Evolutionary conservation across 768 basidiomycete genomes (phyloP), one percentile per base, ranked within the genome.

Genomic region (Serendipita sp.): DNA sequence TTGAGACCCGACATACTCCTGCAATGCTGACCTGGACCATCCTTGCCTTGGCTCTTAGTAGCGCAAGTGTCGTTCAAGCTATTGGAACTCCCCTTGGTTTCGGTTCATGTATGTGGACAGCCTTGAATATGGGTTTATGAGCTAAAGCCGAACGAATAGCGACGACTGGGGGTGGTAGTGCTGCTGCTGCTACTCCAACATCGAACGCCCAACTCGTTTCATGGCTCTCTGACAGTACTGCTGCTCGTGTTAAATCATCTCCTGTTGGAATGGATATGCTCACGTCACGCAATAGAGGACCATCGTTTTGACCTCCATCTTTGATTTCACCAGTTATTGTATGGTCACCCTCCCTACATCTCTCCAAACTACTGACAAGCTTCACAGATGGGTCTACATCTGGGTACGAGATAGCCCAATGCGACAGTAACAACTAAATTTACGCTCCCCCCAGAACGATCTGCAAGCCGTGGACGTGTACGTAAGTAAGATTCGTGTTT

Each of bases 391-490:
- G 64, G 30, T 16, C 64, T 30, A 60, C 11, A 16, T 60, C 56
- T n/a, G 56, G 56, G 56, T 60, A n/a, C 10, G 5, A 10, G 16
- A 18, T 32, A 24, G 24, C 24, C 24, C 24, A 24, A 24, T 24
- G 24, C 24, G 24, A 24, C 24, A 24, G 24, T 24, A 24, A 1
- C 24, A 24, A 24, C 24, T 24, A 24, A 24, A 24, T 24, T 60
- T 60, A 38, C 56, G 3, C 28, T 2, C 18, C 10, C 56, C 24
- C 24, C 56, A 64, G 64, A 16, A 64, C 16, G 18, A 53, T 46
- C 16, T 64, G 64, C 47, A 64, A 64, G 47, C 64, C 64, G 4
- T 64, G 64, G 64, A 64, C 64, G n/a, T 64, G 64, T 45, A 58
- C 64, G 56, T 60, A 10, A 24, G 48, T 8, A 8, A 7, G 5